Evolutionary conservation across 176 grass and related monocot species (phyloP), one percentile per base, ranked within the genome.

Genomic region (Puya raimondii): DNA sequence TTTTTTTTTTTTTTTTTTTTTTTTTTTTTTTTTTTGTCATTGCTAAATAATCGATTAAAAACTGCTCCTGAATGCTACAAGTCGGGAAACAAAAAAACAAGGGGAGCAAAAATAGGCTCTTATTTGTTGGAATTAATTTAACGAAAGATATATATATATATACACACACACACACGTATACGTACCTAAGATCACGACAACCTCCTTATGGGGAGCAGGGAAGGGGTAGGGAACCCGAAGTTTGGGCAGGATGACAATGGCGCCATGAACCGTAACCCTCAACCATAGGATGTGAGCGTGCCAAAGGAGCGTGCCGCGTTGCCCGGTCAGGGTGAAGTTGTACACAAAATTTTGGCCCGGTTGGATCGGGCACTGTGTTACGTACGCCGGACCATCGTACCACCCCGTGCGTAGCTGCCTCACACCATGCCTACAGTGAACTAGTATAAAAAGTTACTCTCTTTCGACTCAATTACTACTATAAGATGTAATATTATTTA

Each of bases 261-360:
- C 88, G 47, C 87, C 91, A 20, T 89, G 79, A 14, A 96, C 57
- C 8, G 91, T 96, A 54, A 76, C 71, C 12, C 84, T 79, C 68
- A 88, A 49, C 86, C 86, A 88, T 8, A 73, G 65, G 67, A 85
- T 81, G 68, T 85, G 88, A 1, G 85, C 85, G 25, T 91, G 88
- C 85, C 91, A 96, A 69, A 82, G 78, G 0, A 91, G 69, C 0
- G 91, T 96, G 67, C 91, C 91, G 5, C 85, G 81, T 50, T 91
- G 84, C 47, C 70, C 77, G 17, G 69, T 70, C 23, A 96, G 48
- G 29, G 82, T 66, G 48, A 96, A 47, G n/a, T 65, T 54, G 65
- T 96, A 85, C 11, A 84, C 47, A 74, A 78, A 88, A 53, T 67
- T 84, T 14, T 71, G 74, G n/a, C 74, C 69, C 18, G 81, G 73